These are phyloP conservation scores for Microsporum audouinii DNA, from an alignment of 2,329 filamentous ascomycete genomes.

Conservation along the genomic window DNA sequence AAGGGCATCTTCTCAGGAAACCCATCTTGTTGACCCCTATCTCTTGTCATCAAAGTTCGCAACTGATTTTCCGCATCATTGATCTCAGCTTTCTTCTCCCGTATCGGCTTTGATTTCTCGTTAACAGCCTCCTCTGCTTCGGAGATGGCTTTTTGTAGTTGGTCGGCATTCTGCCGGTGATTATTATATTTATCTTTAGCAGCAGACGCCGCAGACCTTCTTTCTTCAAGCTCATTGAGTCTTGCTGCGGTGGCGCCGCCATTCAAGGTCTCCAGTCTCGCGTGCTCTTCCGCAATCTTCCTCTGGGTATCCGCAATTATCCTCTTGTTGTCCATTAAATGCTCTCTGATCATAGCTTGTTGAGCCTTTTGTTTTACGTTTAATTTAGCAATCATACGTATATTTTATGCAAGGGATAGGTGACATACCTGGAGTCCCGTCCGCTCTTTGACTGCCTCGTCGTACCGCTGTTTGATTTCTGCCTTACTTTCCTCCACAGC, in stretches of 20 bases:
- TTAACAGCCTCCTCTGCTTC: conserved; percentile 25
- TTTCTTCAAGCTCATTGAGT: conserved; percentile 47
- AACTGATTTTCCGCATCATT: conserved; percentile 42
- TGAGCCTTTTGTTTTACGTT: conserved; percentile 41
- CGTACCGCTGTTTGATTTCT: conserved; percentile 41
- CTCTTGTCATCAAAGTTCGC: conserved; percentile 44
- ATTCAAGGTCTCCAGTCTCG: conserved; percentile 54
- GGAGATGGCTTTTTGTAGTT: conserved; percentile 27
- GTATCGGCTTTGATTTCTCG: conserved; percentile 18
- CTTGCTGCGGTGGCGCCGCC: conserved; percentile 58
- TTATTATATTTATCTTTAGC: conserved; percentile 34
- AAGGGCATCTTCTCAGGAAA: conserved; percentile 53
- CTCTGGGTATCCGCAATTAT: conserved; percentile 32
- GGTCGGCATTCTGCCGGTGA: conserved; percentile 28
- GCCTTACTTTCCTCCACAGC: conserved; percentile 38
- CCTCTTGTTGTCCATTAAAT: conserved; percentile 43
- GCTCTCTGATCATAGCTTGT: conserved; percentile 53
- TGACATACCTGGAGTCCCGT: conserved; percentile 39
- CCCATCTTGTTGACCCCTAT: conserved; percentile 48
- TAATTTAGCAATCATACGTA: conserved; percentile 5
- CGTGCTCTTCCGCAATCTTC: conserved; percentile 39
- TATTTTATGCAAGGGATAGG: background rate
- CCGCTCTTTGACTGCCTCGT: conserved; percentile 44
- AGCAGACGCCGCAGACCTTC: conserved; percentile 40
- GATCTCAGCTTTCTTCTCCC: conserved; percentile 45